A percentile compares a stretch with the other conserved stretches of the same genome.
Conservation (phyloP, 2,329 filamentous ascomycete species). For the Monosporascus sp. region DNA sequence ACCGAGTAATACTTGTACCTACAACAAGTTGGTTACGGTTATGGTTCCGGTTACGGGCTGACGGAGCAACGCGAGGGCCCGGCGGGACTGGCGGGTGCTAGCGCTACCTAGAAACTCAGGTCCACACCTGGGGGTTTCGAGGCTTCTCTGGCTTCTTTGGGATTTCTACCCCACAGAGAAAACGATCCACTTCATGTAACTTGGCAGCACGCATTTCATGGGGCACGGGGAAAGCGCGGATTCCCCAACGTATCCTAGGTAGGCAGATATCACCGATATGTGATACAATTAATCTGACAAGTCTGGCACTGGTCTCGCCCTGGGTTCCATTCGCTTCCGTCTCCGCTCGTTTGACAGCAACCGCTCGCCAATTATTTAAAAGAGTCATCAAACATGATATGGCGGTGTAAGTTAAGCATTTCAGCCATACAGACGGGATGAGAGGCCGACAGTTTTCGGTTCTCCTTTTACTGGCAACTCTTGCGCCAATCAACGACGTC, state of each 20-base stretch:
- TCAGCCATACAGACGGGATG: neutral
- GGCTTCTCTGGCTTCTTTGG: neutral
- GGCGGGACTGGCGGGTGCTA: neutral
- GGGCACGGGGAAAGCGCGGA: neutral
- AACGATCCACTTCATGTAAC: neutral
- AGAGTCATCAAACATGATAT: neutral
- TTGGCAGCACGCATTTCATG: neutral
- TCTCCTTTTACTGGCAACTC: neutral
- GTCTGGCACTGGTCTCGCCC: neutral
- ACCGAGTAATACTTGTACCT: neutral
- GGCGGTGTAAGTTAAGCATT: neutral
- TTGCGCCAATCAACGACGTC: neutral
- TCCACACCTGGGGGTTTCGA: neutral
- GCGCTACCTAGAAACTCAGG: neutral
- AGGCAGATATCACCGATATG: neutral
- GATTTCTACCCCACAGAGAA: neutral
- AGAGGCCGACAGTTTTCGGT: neutral
- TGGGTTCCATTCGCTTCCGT: neutral
- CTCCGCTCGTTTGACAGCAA: neutral
- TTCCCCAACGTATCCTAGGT: neutral
- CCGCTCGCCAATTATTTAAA: neutral
- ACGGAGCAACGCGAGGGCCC: neutral
- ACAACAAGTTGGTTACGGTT: neutral
- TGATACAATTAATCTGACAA: neutral
- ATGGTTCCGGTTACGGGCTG: neutral